Base-by-base conservation (phyloP, 2,329 filamentous ascomycete species). In the Dothiorella sarmentorum region DNA sequence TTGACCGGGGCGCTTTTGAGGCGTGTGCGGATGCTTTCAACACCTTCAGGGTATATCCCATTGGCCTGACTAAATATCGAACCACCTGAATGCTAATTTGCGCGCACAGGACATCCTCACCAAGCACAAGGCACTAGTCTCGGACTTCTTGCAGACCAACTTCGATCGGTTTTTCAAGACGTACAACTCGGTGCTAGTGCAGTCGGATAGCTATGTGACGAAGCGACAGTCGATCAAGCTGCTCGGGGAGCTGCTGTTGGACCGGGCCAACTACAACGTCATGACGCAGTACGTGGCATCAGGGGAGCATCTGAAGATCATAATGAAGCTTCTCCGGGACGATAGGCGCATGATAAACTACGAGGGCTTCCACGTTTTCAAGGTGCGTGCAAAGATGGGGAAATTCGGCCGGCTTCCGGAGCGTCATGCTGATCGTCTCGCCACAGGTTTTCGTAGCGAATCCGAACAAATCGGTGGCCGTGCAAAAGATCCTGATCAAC, bases 341-440 rank as follows among this genome's bases (percentile, higher is more conserved):
- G 93, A 97, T 73, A 85, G 93, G 66, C 94, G 96, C 75, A 99
- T 99, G 92, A 94, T 99, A 62, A 94, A 97, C 75, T 99, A 99
- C 72, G 94, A 99, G 73, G 94, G 92, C 7, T 99, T 99, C 73
- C 94, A 99, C 72, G 93, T 99, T 40, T 99, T 99, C 82, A 99
- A 99, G 80, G 83, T 85, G 61, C 55, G 66, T 61, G 27, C 43
- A 52, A 42, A 42, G 56, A 43, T 43, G 44, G 56, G 56, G 24
- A 42, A 53, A 18, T 7, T 53, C 49, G 49, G 49, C 49, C 35
- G 49, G 24, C 35, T 53, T 40, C 35, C 49, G 49, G 22, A 40
- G 38, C 38, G 52, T 44, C 18, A 53, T 27, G 43, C 43, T 53
- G 53, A 58, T 35, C 35, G 27, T 17, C 29, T 15, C 47, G 24